These are phyloP conservation scores for Monoraphidium neglectum DNA, from an alignment of 139 green algal genomes.

Conservation along the genomic window DNA sequence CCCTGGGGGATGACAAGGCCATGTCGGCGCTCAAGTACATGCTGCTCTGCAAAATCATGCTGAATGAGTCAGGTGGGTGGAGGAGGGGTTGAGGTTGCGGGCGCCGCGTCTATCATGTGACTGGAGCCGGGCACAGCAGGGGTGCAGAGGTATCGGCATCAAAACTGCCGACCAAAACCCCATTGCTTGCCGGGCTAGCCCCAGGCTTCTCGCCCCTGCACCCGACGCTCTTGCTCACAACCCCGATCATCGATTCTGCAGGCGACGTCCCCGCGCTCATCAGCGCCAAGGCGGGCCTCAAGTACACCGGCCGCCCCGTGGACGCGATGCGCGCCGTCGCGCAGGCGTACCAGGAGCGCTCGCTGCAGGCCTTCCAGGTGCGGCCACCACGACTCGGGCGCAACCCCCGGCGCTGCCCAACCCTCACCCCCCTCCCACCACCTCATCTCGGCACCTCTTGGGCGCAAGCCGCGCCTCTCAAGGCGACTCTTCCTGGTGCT, in stretches of 20 bases:
- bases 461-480: too few species aligned
- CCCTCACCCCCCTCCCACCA: too few species aligned
- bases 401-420: background rate
- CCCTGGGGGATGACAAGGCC: conserved; percentile 83
- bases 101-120: background rate
- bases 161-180: too few species aligned
- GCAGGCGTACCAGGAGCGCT: conserved; percentile 85
- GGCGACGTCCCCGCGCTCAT: conserved; percentile 81
- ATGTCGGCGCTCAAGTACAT: conserved; percentile 96
- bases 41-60: conserved; percentile 92
- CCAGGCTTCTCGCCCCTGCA: too few species aligned
- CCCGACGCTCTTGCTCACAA: conserved; percentile 12
- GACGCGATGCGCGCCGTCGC: conserved; percentile 93
- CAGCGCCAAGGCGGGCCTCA: conserved; percentile 90
- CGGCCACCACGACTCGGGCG: background rate
- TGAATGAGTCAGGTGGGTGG: conserved; percentile 40
- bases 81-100: background rate
- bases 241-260: background rate
- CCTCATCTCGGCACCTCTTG: too few species aligned
- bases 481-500: too few species aligned
- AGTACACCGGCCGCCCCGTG: conserved; percentile 86
- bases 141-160: too few species aligned
- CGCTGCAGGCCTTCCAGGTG: conserved; percentile 81
- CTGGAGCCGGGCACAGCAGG: background rate
- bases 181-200: too few species aligned